Conservation (phyloP, 108 stramenopile genomes). For the Craspedostauros australis region DNA sequence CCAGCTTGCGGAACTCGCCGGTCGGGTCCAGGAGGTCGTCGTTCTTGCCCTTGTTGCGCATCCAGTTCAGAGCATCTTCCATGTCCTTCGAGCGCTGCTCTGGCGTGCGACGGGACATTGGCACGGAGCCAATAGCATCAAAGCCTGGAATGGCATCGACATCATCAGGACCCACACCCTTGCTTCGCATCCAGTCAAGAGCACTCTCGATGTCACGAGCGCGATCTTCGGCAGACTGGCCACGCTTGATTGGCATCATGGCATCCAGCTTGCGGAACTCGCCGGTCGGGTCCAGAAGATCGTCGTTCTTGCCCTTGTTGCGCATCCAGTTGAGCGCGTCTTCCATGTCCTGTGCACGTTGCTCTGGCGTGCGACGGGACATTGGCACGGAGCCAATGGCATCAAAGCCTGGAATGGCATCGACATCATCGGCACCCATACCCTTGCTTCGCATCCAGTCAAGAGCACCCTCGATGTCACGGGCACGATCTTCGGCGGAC, state of each 20-base stretch:
- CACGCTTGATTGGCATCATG: constrained; percentile 4
- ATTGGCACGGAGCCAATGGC: constrained; percentile 3
- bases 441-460: constrained; percentile 29
- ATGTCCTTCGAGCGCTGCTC: constrained; percentile 17
- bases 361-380: constrained; percentile 6
- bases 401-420: constrained; percentile 1
- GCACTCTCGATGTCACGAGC: constrained; percentile 32
- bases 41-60: constrained; percentile 27
- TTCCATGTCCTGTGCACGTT: constrained; percentile 11
- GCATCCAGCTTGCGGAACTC: constrained; percentile 16
- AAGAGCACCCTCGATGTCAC: constrained; percentile 26
- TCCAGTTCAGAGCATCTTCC: constrained; percentile 23
- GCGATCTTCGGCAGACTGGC: constrained; percentile 6
- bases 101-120: constrained; percentile 6
- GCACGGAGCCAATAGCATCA: constrained; percentile 10
- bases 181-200: constrained; percentile 24
- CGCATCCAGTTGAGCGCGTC: constrained; percentile 12
- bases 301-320: not conserved
- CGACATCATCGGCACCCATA: constrained; percentile 5
- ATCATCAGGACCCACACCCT: constrained; percentile 8
- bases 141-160: constrained; percentile 9
- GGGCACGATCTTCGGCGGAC: constrained; percentile 15
- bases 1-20: constrained; percentile 20
- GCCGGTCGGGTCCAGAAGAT: constrained; percentile 7
- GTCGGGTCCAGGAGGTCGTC: constrained; percentile 9